A percentile compares a stretch with the other conserved stretches of the same genome.
phyloP scores from a whole-genome alignment of 306 rosid species.

The Glycine tomentella region DNA sequence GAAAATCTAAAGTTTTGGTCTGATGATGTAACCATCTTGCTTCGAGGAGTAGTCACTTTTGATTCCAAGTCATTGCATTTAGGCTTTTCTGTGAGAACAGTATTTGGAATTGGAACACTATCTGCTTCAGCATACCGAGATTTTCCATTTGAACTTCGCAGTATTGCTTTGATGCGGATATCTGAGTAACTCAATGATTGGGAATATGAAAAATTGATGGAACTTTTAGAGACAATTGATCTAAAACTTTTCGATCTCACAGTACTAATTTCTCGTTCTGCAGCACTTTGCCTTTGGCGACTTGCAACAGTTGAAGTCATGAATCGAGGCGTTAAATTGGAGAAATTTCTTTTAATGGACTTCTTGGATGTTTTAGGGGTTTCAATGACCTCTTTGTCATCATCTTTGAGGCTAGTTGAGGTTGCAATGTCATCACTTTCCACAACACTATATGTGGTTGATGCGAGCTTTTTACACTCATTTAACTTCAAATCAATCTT shows the following conservation, averaged over 20 bases:
- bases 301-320: slow-evolving; percentile 95
- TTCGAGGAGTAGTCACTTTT: slow-evolving; percentile 53
- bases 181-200: slow-evolving; percentile 76
- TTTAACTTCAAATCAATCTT: slow-evolving; percentile 59
- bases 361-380: slow-evolving; percentile 58
- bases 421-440: slow-evolving; percentile 53
- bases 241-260: slow-evolving; percentile 61
- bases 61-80: slow-evolving; percentile 61
- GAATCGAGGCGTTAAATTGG: slow-evolving; percentile 82
- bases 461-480: slow-evolving; percentile 59
- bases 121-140: slow-evolving; percentile 61
- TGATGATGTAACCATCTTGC: slow-evolving; percentile 62
- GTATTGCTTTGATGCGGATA: slow-evolving; percentile 62
- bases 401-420: slow-evolving; percentile 53
- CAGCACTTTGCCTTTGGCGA: slow-evolving; percentile 76
- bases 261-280: slow-evolving; percentile 56
- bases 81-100: slow-evolving; percentile 57
- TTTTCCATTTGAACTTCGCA: slow-evolving; percentile 61
- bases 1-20: slow-evolving; percentile 67
- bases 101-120: slow-evolving; percentile 46
- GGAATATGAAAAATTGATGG: slow-evolving; percentile 76
- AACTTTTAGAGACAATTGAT: slow-evolving; percentile 59
- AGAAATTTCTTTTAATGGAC: slow-evolving; percentile 44
- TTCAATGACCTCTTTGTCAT: slow-evolving; percentile 55
- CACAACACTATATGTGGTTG: slow-evolving; percentile 39